Evolutionary conservation across 139 green algal genomes (phyloP).

Genomic region (Dunaliella primolecta): DNA sequence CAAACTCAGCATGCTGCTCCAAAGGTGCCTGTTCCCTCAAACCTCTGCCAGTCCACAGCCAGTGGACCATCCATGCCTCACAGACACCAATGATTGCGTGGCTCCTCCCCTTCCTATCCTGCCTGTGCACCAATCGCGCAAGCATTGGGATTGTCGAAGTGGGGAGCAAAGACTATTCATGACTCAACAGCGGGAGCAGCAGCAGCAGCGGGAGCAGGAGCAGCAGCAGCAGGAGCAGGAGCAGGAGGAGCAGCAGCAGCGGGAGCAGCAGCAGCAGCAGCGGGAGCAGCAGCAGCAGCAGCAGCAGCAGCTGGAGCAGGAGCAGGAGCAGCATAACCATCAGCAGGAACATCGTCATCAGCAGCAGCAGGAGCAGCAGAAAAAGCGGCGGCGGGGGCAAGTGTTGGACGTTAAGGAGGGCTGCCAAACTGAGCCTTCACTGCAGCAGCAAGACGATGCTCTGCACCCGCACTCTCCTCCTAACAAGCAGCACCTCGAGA

Average conservation of each 20-base stretch:
- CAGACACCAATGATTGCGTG: too few species aligned
- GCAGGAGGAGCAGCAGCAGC: not conserved
- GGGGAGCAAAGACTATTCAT: too few species aligned
- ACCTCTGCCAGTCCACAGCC: too few species aligned
- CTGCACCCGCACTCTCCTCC: too few species aligned
- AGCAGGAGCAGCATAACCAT: not conserved
- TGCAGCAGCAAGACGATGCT: not conserved
- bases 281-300: not conserved
- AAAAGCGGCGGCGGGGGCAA: not conserved
- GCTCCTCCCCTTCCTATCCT: too few species aligned
- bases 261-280: not conserved
- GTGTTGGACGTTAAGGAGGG: too few species aligned
- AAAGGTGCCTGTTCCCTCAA: not conserved
- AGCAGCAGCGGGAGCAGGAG: not conserved
- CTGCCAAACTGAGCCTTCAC: not conserved
- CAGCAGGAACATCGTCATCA: too few species aligned
- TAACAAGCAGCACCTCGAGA: too few species aligned
- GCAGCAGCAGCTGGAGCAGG: not conserved
- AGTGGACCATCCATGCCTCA: too few species aligned
- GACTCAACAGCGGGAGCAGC: not conserved
- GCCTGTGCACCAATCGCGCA: too few species aligned
- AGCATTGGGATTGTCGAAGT: too few species aligned
- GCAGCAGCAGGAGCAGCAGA: not conserved
- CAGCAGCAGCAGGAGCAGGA: not conserved
- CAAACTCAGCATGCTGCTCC: not conserved